A percentile compares a stretch with the other conserved stretches of the same genome.
Evolutionary conservation across 306 rosid genomes (phyloP).

Genomic region (Alnus rubra): DNA sequence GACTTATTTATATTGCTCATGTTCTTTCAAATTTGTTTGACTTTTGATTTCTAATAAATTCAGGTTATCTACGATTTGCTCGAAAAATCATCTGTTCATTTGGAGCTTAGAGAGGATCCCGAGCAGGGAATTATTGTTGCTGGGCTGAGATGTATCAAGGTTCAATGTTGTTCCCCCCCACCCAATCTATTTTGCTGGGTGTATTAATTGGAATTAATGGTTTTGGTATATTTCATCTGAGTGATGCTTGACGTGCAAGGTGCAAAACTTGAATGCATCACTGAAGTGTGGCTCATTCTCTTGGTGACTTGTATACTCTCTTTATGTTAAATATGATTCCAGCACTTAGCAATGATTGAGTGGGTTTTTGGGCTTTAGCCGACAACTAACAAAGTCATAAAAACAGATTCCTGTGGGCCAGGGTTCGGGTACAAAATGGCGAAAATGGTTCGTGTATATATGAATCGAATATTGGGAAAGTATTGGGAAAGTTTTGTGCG

Average conservation of each 20-base stretch:
- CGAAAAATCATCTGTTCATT: slow-evolving; percentile 62
- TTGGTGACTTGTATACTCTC: neutral
- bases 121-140: slow-evolving; percentile 61
- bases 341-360: too few relatives aligned
- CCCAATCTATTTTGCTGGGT: neutral
- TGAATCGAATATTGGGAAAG: neutral
- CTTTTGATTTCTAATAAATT: slow-evolving; percentile 14
- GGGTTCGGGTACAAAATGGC: neutral
- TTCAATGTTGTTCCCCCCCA: slow-evolving; percentile 15
- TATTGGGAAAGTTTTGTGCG: neutral
- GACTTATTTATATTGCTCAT: neutral
- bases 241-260: neutral
- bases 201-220: neutral
- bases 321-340: neutral
- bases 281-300: neutral
- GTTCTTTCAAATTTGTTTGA: neutral
- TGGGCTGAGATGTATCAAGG: slow-evolving; percentile 64
- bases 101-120: slow-evolving; percentile 71
- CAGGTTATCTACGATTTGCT: slow-evolving; percentile 70
- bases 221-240: neutral
- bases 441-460: neutral
- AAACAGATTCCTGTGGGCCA: neutral
- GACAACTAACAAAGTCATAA: neutral
- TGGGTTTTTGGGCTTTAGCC: neutral
- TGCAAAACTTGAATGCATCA: neutral